Conservation (phyloP, 371 early-diverging fungal genomes). For the Dinochytrium kinnereticum region DNA sequence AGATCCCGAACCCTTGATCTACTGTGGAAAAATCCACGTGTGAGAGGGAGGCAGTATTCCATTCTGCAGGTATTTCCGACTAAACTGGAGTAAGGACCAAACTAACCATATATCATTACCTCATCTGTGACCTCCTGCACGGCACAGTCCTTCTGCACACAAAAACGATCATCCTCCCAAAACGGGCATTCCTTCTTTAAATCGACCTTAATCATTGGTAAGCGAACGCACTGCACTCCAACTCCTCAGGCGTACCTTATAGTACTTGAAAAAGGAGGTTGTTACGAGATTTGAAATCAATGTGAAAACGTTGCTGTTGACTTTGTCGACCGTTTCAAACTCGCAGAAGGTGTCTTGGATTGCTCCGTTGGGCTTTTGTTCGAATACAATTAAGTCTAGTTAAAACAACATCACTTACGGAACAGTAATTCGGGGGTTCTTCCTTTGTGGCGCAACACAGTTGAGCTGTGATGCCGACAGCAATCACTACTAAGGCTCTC, state of each 20-base stretch:
- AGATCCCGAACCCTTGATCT: slow-evolving; percentile 12
- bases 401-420: background rate
- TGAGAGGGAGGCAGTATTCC: slow-evolving; percentile 46
- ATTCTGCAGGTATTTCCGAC: slow-evolving; percentile 51
- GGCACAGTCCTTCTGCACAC: slow-evolving; percentile 85
- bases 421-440: slow-evolving; percentile 8
- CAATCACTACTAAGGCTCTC: too few relatives aligned
- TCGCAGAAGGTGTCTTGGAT: slow-evolving; percentile 86
- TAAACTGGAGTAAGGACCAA: slow-evolving; percentile 22
- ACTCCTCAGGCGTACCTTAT: slow-evolving; percentile 62
- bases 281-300: slow-evolving; percentile 72
- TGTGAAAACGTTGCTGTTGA: slow-evolving; percentile 68
- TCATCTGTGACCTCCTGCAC: slow-evolving; percentile 78
- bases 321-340: slow-evolving; percentile 74
- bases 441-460: too few relatives aligned
- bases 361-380: slow-evolving; percentile 65
- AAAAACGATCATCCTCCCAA: slow-evolving; percentile 85
- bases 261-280: slow-evolving; percentile 87
- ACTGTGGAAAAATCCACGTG: slow-evolving; percentile 38
- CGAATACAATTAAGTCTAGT: background rate
- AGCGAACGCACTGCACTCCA: background rate
- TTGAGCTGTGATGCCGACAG: too few relatives aligned
- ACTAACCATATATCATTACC: slow-evolving; percentile 30
- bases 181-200: slow-evolving; percentile 91
- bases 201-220: slow-evolving; percentile 67